Evolutionary conservation across 1,139 yeast genomes (phyloP).

Genomic region (Pichia sorboxylosa): DNA sequence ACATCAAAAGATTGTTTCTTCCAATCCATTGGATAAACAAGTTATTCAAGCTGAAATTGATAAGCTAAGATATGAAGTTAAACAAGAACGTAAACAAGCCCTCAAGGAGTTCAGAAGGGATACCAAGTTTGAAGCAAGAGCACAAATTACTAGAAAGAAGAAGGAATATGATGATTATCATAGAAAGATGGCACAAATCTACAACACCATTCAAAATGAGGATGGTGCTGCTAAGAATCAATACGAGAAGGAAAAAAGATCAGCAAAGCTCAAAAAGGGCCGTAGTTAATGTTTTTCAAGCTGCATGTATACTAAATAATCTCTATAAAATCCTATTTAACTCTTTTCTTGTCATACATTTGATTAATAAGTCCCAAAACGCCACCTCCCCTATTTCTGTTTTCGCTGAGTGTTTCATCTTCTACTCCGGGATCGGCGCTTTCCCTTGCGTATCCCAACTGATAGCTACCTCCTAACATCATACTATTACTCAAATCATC

Average conservation of each 20-base stretch:
- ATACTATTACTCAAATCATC: conserved; percentile 20
- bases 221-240: conserved; percentile 93
- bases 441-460: conserved; percentile 8
- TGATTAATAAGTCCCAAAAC: conserved; percentile 78
- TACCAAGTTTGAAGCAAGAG: conserved; percentile 75
- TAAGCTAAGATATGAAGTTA: conserved; percentile 74
- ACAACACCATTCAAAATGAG: conserved; percentile 75
- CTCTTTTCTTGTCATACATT: conserved; percentile 47
- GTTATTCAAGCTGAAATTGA: conserved; percentile 68
- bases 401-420: conserved; percentile 21
- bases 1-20: conserved; percentile 11
- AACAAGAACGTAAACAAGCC: conserved; percentile 84
- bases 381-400: conserved; percentile 34
- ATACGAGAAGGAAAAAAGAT: conserved; percentile 75
- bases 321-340: background rate
- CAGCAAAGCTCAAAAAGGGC: conserved; percentile 36
- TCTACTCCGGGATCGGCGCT: conserved; percentile 13
- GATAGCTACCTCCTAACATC: conserved; percentile 23
- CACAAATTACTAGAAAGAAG: conserved; percentile 71
- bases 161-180: conserved; percentile 70
- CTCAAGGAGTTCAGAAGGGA: conserved; percentile 87
- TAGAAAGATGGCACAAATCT: conserved; percentile 76
- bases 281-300: background rate
- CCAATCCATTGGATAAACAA: conserved; percentile 64
- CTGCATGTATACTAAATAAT: background rate